Conservation (phyloP, 169 alveolate genomes). For the Plasmodium gallinaceum region DNA sequence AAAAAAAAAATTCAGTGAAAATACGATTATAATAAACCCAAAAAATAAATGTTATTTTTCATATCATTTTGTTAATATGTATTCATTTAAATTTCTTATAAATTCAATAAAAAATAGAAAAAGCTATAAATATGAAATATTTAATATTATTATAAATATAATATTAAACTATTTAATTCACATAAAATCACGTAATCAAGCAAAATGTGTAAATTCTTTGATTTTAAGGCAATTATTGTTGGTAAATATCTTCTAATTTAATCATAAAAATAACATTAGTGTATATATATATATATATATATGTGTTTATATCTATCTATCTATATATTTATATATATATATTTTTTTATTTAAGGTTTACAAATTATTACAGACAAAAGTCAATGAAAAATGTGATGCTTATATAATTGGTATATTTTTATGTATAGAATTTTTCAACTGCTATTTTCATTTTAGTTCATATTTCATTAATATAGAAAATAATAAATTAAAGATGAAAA, state of each 20-base stretch:
- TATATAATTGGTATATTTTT: slow-evolving; percentile 4
- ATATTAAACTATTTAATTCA: slow-evolving; percentile 20
- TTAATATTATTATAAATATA: slow-evolving; percentile 30
- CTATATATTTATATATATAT: background rate
- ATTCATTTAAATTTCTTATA: slow-evolving; percentile 34
- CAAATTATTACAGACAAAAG: background rate
- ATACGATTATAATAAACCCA: slow-evolving; percentile 5
- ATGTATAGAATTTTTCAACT: slow-evolving; percentile 47
- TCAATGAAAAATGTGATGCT: background rate
- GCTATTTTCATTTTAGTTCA: slow-evolving; percentile 38
- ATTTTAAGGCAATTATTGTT: slow-evolving; percentile 24
- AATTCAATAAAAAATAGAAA: slow-evolving; percentile 18
- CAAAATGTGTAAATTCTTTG: slow-evolving; percentile 5
- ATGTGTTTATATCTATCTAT: background rate
- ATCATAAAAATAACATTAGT: background rate
- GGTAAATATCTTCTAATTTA: slow-evolving; percentile 1
- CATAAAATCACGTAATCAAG: slow-evolving; percentile 24
- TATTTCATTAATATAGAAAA: slow-evolving; percentile 38
- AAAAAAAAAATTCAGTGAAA: background rate
- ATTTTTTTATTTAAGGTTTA: slow-evolving; percentile 20
- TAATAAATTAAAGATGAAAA: slow-evolving; percentile 19
- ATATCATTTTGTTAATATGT: slow-evolving; percentile 58
- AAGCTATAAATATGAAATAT: slow-evolving; percentile 17
- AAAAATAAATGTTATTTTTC: slow-evolving; percentile 37
- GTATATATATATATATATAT: background rate